Percentiles rank a stretch among this genome's conserved stretches.
These are phyloP conservation scores for Perkinsus olseni DNA, from an alignment of 169 alveolate genomes.

Conservation along the genomic window DNA sequence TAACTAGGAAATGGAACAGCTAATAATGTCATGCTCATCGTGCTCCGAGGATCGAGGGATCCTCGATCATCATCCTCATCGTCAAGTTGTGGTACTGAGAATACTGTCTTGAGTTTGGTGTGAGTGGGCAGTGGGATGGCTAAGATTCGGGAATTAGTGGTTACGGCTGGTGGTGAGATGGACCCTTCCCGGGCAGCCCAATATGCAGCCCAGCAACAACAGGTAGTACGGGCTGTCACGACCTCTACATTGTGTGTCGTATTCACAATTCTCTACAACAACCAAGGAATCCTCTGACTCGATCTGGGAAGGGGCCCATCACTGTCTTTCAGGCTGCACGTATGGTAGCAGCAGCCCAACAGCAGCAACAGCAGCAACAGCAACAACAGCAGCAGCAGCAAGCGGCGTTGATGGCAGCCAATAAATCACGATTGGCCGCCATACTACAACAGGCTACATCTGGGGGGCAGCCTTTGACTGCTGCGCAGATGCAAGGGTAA, in stretches of 20 bases:
- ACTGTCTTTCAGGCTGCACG: not conserved
- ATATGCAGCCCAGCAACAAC: not conserved
- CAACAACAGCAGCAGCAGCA: no score
- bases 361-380: not conserved
- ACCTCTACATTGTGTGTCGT: no score
- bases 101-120: not conserved
- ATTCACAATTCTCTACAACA: no score
- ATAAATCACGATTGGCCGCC: not conserved
- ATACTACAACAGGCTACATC: not conserved
- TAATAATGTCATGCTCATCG: no score
- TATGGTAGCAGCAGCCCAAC: not conserved
- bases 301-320: not conserved
- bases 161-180: not conserved
- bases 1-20: not conserved
- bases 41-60: not conserved
- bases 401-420: not conserved
- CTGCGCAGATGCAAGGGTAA: not conserved
- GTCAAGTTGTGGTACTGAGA: not conserved
- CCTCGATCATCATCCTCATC: not conserved
- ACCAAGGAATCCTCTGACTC: not conserved
- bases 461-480: not conserved
- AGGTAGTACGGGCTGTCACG: no score
- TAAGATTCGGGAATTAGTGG: not conserved
- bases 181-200: not conserved
- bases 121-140: no score